Conservation (phyloP, 2,329 filamentous ascomycete species). For the Ilyonectria mors-panacis region DNA sequence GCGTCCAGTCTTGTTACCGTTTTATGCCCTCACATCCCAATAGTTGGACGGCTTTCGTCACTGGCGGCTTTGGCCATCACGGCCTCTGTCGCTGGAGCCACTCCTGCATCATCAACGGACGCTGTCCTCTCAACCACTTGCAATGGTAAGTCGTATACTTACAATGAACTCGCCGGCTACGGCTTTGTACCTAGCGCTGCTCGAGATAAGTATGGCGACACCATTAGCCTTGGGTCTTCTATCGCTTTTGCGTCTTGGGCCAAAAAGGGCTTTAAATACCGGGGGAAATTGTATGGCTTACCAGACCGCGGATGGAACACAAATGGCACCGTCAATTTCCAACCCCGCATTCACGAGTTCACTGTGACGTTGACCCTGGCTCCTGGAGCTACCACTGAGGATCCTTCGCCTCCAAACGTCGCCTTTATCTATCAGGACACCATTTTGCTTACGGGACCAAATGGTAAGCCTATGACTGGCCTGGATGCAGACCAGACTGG, state of each 20-base stretch:
- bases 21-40: background rate
- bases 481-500: conserved; percentile 72
- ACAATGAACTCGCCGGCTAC: conserved; percentile 77
- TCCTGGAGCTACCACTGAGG: conserved; percentile 63
- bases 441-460: conserved; percentile 74
- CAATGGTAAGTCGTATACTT: conserved; percentile 74
- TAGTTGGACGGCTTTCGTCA: conserved; percentile 2
- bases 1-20: background rate
- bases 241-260: conserved; percentile 76
- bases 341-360: conserved; percentile 79
- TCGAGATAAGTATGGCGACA: conserved; percentile 78
- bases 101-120: conserved; percentile 1
- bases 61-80: conserved; percentile 1
- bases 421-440: conserved; percentile 75
- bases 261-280: conserved; percentile 67
- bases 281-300: conserved; percentile 73
- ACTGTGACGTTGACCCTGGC: conserved; percentile 70
- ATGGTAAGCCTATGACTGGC: conserved; percentile 73
- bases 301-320: conserved; percentile 84
- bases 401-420: conserved; percentile 73
- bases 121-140: conserved; percentile 57
- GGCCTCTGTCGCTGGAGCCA: background rate
- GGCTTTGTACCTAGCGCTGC: conserved; percentile 71
- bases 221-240: conserved; percentile 76
- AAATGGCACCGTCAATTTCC: conserved; percentile 77